These are phyloP conservation scores for Onygena corvina DNA, from an alignment of 2,329 filamentous ascomycete genomes.

Conservation along the genomic window DNA sequence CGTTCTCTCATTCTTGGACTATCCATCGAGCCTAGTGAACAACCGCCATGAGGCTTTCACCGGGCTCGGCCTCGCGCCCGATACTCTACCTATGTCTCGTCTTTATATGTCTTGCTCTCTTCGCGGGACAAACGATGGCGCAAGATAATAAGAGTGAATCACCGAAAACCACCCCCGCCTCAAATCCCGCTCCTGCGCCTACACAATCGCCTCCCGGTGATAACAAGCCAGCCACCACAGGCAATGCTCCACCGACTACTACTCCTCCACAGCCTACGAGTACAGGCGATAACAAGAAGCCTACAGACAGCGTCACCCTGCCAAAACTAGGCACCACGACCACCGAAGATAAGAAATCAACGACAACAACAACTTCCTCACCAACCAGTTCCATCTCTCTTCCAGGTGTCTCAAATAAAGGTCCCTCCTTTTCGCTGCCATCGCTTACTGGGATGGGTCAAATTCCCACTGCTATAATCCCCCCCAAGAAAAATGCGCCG, in stretches of 20 bases:
- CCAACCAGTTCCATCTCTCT: slow-evolving; percentile 2
- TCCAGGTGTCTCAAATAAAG: slow-evolving; percentile 17
- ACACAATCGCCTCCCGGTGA: slow-evolving; percentile 2
- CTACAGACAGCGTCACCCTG: slow-evolving; percentile 16
- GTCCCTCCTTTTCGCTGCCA: slow-evolving; percentile 31
- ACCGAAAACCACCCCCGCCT: slow-evolving; percentile 14
- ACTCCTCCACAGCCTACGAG: slow-evolving; percentile 13
- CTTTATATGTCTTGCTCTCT: slow-evolving; percentile 8
- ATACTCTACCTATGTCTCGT: slow-evolving; percentile 10
- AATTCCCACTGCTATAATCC: slow-evolving; percentile 63
- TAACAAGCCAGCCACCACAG: slow-evolving; percentile 16
- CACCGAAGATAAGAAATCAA: slow-evolving; percentile 19
- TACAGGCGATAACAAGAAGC: slow-evolving; percentile 12
- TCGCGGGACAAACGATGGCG: slow-evolving; percentile 10
- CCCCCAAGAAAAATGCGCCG: slow-evolving; percentile 70
- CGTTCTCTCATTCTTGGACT: background rate
- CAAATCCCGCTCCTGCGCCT: slow-evolving; percentile 14
- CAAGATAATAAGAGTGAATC: slow-evolving; percentile 10
- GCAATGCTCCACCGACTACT: slow-evolving; percentile 14
- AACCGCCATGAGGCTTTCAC: slow-evolving; percentile 9
- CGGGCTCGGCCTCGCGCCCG: slow-evolving; percentile 11
- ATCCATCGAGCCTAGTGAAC: background rate
- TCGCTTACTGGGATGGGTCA: slow-evolving; percentile 46
- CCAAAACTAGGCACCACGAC: slow-evolving; percentile 11
- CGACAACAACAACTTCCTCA: slow-evolving; percentile 16